Evolutionary conservation across 1,284 basidiomycete genomes (phyloP), one percentile per base, ranked within the genome.

Genomic region (Cryptococcus neoformans): DNA sequence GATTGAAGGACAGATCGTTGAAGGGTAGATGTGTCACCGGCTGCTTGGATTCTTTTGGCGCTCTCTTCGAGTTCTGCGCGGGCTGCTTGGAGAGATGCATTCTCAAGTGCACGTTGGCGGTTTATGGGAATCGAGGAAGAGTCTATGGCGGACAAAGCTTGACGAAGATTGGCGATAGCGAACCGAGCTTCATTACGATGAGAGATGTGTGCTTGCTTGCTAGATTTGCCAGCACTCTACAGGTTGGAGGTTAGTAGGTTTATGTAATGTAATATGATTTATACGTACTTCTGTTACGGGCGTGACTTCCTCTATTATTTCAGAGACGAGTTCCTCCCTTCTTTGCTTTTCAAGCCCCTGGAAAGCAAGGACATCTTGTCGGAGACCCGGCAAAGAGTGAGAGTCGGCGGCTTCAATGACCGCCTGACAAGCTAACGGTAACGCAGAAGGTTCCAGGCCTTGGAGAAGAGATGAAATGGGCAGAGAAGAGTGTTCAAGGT

Each of bases 81-180:
- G 0, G 92, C 91, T 16, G 91, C 87, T 37, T 90, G 88, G 68
- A 90, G 88, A 1, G 90, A 90, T 0, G 90, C 90, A 42, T 86
- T 82, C 74, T 95, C 92, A 3, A 96, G 83, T 2, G 88, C 80
- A 62, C 86, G 85, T 76, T 96, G 92, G 2, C 92, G 87, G 0
- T 85, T 80, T n/a, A 83, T 56, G 35, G 72, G 80, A 16, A 84
- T 76, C 62, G 89, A 85, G 45, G 87, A 83, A 50, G 86, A 81
- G 1, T 81, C 76, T 9, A 90, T 82, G 41, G 84, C 78, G 0
- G 83, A 79, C 2, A 93, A 82, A 62, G 58, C 83, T 80, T 49
- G 87, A 82, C 62, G 91, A 79, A 64, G 84, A 83, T 55, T 84
- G 78, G 55, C 88, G 80, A 77, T 92, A 85, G 79, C 63, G 63